Conservation (phyloP, 202 grass and related monocot species). For the Carex arenaria region DNA sequence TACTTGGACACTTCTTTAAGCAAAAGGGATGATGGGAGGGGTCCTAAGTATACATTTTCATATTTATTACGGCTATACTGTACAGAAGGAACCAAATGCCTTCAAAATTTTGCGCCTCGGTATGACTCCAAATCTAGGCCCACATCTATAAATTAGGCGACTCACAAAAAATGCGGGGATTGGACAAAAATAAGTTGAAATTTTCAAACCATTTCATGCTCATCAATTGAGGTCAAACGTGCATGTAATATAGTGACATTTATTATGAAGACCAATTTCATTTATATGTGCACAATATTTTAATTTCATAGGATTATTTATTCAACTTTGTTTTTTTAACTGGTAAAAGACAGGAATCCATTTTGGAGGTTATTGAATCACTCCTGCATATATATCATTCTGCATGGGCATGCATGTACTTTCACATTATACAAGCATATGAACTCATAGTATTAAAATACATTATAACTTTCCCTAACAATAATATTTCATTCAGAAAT, state of each 20-base stretch:
- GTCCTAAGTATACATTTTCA: not conserved
- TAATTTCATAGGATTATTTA: not conserved
- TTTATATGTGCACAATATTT: not conserved
- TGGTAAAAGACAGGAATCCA: not conserved
- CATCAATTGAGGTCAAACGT: not conserved
- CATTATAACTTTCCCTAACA: not conserved
- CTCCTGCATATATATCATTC: not conserved
- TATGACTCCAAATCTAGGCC: not conserved
- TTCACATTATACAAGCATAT: not conserved
- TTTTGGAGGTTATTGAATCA: not conserved
- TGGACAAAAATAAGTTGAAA: not conserved
- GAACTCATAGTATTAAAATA: not conserved
- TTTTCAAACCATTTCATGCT: not conserved
- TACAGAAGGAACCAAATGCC: not conserved
- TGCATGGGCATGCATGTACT: not conserved
- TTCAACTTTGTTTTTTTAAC: not conserved
- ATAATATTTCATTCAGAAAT: conserved; percentile 16
- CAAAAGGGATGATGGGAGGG: not conserved
- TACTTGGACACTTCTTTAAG: not conserved
- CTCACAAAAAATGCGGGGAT: conserved; percentile 2
- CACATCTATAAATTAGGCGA: not conserved
- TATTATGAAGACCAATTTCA: not conserved
- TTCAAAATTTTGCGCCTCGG: not conserved
- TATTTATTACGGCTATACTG: not conserved
- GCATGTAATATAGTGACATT: not conserved